Evolutionary conservation across 345 rosid species (phyloP).

Genomic region (Arabidopsis thaliana): TAIR10.1 NC_003070.9:9207001-9207500

Average conservation of each 20-base stretch:
- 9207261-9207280: conserved; percentile 26
- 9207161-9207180: conserved; percentile 30
- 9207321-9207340: background rate
- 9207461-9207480: too few species aligned
- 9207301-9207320: background rate
- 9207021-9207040: conserved; percentile 81
- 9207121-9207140: conserved; percentile 37
- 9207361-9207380: background rate
- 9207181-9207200: conserved; percentile 41
- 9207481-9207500: too few species aligned
- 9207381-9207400: background rate
- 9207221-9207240: conserved; percentile 44
- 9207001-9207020: conserved; percentile 72
- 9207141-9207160: conserved; percentile 34
- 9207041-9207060: conserved; percentile 96
- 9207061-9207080: conserved; percentile 81
- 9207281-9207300: conserved; percentile 9
- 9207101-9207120: conserved; percentile 34
- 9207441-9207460: background rate
- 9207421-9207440: background rate
- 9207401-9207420: background rate
- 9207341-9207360: background rate
- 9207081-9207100: conserved; percentile 64
- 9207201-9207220: conserved; percentile 33
- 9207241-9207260: conserved; percentile 41